Percentiles rank a stretch among this genome's conserved stretches.
These are phyloP conservation scores for Corylus avellana DNA, from an alignment of 306 rosid genomes.

Conservation along the genomic window DNA sequence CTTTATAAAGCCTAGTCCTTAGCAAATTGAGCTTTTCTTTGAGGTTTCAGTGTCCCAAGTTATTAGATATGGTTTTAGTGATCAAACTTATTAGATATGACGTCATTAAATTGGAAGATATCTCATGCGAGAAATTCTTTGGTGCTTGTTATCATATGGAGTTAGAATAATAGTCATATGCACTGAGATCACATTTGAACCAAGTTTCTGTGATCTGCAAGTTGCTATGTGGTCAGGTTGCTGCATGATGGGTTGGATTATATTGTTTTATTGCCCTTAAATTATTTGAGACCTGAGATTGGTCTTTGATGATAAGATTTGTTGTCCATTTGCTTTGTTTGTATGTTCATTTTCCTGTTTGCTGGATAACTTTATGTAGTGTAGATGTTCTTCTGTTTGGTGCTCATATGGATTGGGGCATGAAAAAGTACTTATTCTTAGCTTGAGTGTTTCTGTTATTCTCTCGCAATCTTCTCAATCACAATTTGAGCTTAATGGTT, in stretches of 20 bases:
- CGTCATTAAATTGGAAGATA: background rate
- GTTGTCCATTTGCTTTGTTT: slow-evolving; percentile 35
- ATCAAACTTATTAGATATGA: background rate
- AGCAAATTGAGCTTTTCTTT: too few species aligned
- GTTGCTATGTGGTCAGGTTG: slow-evolving; percentile 67
- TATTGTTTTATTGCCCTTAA: slow-evolving; percentile 35
- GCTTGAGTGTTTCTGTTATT: slow-evolving; percentile 23
- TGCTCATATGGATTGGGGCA: slow-evolving; percentile 29
- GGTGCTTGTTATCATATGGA: background rate
- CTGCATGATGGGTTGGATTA: slow-evolving; percentile 52
- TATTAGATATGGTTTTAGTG: too few species aligned
- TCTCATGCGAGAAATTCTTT: background rate
- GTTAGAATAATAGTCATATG: background rate
- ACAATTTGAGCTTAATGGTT: slow-evolving; percentile 1
- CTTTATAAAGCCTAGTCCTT: too few species aligned
- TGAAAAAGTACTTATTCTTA: slow-evolving; percentile 22
- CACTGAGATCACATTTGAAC: background rate
- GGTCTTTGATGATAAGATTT: slow-evolving; percentile 36
- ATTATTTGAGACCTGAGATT: slow-evolving; percentile 42
- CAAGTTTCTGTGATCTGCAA: slow-evolving; percentile 63
- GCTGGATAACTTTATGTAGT: slow-evolving; percentile 31
- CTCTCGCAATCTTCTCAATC: background rate
- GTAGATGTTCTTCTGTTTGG: slow-evolving; percentile 33
- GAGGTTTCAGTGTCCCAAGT: too few species aligned
- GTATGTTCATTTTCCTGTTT: slow-evolving; percentile 25